Percentiles rank a stretch among this genome's conserved stretches.
These are phyloP conservation scores for Hymenoscyphus repandus DNA, from an alignment of 2,329 filamentous ascomycete species.

Conservation along the genomic window DNA sequence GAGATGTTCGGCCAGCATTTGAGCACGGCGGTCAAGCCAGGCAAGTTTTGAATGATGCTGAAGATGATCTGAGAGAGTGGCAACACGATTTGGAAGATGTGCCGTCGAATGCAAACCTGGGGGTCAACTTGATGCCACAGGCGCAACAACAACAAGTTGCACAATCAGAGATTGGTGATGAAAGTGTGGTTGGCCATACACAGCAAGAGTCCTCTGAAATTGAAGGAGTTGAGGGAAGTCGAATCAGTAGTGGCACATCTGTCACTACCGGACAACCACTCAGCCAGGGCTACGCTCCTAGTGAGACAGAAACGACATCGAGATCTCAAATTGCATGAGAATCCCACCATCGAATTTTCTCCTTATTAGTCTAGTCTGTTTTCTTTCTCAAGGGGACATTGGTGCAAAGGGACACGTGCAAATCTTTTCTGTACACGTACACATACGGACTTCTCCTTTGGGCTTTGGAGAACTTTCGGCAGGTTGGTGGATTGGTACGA, in stretches of 20 bases:
- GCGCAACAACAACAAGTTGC: conserved; percentile 4
- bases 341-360: not conserved
- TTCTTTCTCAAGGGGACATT: too few relatives aligned
- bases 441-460: too few relatives aligned
- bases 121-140: conserved; percentile 16
- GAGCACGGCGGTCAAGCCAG: conserved; percentile 62
- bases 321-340: conserved; percentile 15
- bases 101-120: conserved; percentile 15
- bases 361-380: too few relatives aligned
- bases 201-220: conserved; percentile 7
- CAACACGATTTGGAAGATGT: conserved; percentile 31
- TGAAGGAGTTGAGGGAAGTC: conserved; percentile 14
- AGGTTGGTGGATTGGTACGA: too few relatives aligned
- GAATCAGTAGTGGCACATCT: conserved; percentile 22
- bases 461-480: too few relatives aligned
- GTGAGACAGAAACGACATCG: conserved; percentile 1
- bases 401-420: too few relatives aligned
- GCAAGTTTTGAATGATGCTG: conserved; percentile 86
- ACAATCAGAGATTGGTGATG: conserved; percentile 16
- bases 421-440: too few relatives aligned
- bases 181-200: conserved; percentile 11
- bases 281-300: conserved; percentile 1
- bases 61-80: conserved; percentile 82
- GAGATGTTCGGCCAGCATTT: conserved; percentile 69
- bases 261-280: conserved; percentile 17